Percentiles rank a stretch among this genome's conserved stretches.
These are phyloP conservation scores for Lasiosphaeria miniovina DNA, from an alignment of 495 filamentous ascomycete species.

Conservation along the genomic window DNA sequence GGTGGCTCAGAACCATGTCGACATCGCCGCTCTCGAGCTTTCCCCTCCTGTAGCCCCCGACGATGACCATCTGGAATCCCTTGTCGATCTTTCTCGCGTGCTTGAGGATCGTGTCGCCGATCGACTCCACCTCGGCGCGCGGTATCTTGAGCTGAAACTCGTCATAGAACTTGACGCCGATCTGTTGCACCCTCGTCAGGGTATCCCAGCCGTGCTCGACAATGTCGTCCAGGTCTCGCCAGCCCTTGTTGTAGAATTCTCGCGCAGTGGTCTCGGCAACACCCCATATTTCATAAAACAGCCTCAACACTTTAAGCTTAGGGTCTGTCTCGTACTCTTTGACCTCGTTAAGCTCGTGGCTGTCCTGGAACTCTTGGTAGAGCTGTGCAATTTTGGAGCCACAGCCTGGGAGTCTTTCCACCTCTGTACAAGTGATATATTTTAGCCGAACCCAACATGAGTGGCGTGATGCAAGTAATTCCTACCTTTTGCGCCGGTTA, in stretches of 20 bases:
- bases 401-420: conserved; percentile 74
- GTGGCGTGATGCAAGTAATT: neutral
- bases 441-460: conserved; percentile 10
- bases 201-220: conserved; percentile 76
- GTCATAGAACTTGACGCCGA: conserved; percentile 93
- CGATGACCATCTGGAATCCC: conserved; percentile 69
- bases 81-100: conserved; percentile 56
- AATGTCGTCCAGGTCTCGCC: conserved; percentile 72
- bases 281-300: conserved; percentile 84
- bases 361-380: conserved; percentile 69
- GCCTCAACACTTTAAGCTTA: conserved; percentile 57
- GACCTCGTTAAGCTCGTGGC: conserved; percentile 59
- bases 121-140: conserved; percentile 68
- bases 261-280: conserved; percentile 80
- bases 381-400: conserved; percentile 74
- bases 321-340: conserved; percentile 62
- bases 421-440: conserved; percentile 47
- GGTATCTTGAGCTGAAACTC: conserved; percentile 74
- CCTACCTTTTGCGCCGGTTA: conserved; percentile 38
- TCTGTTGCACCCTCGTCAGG: conserved; percentile 79
- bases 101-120: conserved; percentile 56
- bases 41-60: conserved; percentile 83
- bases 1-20: conserved; percentile 82
- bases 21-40: conserved; percentile 75
- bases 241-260: conserved; percentile 80